These are phyloP conservation scores for Cystobasidium tubakii DNA, from an alignment of 768 basidiomycete species.

Conservation along the genomic window DNA sequence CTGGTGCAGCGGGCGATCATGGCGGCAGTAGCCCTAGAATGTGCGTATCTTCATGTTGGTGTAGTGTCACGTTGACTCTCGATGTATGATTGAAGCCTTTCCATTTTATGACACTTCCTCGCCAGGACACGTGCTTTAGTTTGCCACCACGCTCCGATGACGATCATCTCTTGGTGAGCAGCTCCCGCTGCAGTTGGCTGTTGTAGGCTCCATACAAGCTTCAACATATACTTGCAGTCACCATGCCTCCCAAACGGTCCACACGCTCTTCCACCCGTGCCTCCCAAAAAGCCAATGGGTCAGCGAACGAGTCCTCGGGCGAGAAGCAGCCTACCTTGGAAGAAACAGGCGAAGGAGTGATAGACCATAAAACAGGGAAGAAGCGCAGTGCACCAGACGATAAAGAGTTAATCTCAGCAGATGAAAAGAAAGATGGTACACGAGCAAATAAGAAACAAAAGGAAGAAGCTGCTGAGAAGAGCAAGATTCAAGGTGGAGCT, in stretches of 20 bases:
- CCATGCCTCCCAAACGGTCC: neutral
- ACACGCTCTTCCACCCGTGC: neutral
- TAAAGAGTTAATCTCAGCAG: neutral
- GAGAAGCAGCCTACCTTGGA: neutral
- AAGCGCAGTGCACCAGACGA: neutral
- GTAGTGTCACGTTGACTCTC: too few relatives aligned
- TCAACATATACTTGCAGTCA: neutral
- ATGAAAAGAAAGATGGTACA: slow-evolving; percentile 32
- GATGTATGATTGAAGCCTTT: too few relatives aligned
- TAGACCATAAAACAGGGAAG: neutral
- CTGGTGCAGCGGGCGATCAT: slow-evolving; percentile 10
- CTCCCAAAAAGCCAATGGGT: neutral
- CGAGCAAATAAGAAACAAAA: slow-evolving; percentile 14
- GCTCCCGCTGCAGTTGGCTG: too few relatives aligned
- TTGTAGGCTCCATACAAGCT: too few relatives aligned
- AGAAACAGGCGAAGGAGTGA: neutral
- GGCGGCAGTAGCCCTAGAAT: neutral
- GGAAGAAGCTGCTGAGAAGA: slow-evolving; percentile 17
- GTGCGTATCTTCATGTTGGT: neutral
- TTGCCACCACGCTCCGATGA: too few relatives aligned
- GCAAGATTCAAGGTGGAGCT: neutral
- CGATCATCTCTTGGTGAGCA: too few relatives aligned
- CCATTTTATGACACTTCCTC: too few relatives aligned
- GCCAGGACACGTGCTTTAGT: too few relatives aligned
- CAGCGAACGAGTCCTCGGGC: neutral